Percentiles rank a stretch among this genome's conserved stretches.
Conservation (phyloP, 352 stramenopile genomes). For the Phytophthora uliginosa region DNA sequence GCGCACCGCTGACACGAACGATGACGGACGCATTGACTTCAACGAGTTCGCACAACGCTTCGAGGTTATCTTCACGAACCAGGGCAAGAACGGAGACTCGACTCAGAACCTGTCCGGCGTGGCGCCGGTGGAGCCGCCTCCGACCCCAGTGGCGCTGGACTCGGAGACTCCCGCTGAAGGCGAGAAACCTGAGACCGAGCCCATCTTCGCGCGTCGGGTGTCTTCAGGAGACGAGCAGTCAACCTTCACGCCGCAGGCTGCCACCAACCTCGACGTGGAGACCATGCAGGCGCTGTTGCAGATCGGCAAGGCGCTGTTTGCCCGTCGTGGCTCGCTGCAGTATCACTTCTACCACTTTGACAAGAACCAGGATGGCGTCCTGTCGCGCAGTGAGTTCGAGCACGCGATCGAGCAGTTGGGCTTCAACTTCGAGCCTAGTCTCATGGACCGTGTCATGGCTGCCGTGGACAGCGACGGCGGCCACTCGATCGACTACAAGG, state of each 20-base stretch:
- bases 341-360: conserved; percentile 91
- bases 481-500: conserved; percentile 93
- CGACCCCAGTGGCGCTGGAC: conserved; percentile 31
- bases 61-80: conserved; percentile 92
- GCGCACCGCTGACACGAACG: conserved; percentile 93
- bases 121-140: conserved; percentile 17
- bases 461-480: conserved; percentile 91
- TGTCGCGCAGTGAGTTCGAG: conserved; percentile 84
- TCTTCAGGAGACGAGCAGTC: conserved; percentile 73
- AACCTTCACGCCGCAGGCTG: conserved; percentile 64
- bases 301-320: conserved; percentile 84
- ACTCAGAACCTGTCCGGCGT: conserved; percentile 20
- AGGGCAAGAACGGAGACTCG: conserved; percentile 45
- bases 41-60: conserved; percentile 93
- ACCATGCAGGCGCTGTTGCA: conserved; percentile 85
- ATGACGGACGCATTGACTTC: conserved; percentile 94
- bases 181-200: conserved; percentile 18
- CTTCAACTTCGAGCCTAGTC: conserved; percentile 61
- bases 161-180: conserved; percentile 22
- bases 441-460: conserved; percentile 83
- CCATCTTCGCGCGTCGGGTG: conserved; percentile 58
- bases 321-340: conserved; percentile 74
- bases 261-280: conserved; percentile 79
- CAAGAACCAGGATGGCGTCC: conserved; percentile 85
- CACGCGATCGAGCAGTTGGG: conserved; percentile 73